These are phyloP conservation scores for Terfezia claveryi DNA, from an alignment of 495 filamentous ascomycete species.

Conservation along the genomic window DNA sequence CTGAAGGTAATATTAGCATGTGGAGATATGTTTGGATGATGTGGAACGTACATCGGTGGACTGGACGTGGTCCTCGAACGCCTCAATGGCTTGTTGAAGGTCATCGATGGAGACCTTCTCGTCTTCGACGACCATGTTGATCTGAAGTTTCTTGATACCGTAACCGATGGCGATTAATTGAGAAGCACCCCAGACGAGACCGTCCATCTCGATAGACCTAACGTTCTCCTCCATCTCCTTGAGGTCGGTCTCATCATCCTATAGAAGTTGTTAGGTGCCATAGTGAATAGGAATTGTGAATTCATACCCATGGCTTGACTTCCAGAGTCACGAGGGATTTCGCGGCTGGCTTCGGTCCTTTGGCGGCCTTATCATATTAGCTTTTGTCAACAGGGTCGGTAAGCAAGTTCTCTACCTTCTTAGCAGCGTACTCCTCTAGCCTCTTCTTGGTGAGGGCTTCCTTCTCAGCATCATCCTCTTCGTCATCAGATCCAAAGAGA, in stretches of 20 bases:
- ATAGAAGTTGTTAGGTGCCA: constrained; percentile 15
- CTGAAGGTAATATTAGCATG: constrained; percentile 20
- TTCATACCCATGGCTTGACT: constrained; percentile 74
- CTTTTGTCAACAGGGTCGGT: background rate
- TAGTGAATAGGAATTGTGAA: constrained; percentile 6
- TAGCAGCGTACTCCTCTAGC: constrained; percentile 82
- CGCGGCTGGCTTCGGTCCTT: constrained; percentile 30
- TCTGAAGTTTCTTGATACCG: constrained; percentile 99
- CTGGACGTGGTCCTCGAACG: constrained; percentile 91
- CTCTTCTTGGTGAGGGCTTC: constrained; percentile 63
- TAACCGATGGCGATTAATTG: constrained; percentile 77
- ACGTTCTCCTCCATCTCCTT: constrained; percentile 58
- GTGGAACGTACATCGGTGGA: constrained; percentile 52
- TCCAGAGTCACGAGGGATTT: constrained; percentile 92
- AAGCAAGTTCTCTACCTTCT: constrained; percentile 39
- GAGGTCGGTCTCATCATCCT: constrained; percentile 89
- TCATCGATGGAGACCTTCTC: constrained; percentile 82
- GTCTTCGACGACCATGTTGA: constrained; percentile 92
- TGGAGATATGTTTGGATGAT: constrained; percentile 1
- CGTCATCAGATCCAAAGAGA: constrained; percentile 70
- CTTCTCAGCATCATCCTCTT: constrained; percentile 81
- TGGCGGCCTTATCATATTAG: background rate
- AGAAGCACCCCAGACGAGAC: constrained; percentile 86
- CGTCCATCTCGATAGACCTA: constrained; percentile 73
- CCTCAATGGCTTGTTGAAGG: constrained; percentile 67